These are phyloP conservation scores for Ustilago xerochloae DNA, from an alignment of 1,284 basidiomycete species.

Conservation along the genomic window DNA sequence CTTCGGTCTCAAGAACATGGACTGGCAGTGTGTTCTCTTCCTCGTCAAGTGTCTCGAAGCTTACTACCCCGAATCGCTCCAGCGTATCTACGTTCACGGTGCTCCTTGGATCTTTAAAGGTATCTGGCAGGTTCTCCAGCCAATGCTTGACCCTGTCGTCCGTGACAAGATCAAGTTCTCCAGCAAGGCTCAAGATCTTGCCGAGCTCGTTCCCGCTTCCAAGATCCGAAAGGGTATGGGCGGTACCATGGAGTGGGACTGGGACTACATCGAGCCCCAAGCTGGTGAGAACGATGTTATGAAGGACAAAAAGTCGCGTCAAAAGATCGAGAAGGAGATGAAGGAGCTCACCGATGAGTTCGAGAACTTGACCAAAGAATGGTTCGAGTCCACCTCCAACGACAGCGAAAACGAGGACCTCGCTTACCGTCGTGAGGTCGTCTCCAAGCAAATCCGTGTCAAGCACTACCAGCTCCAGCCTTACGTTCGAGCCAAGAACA, in stretches of 20 bases:
- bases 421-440: slow-evolving; percentile 58
- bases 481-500: slow-evolving; percentile 59
- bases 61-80: slow-evolving; percentile 67
- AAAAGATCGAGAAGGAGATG: slow-evolving; percentile 59
- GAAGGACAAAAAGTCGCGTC: slow-evolving; percentile 62
- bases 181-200: slow-evolving; percentile 62
- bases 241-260: slow-evolving; percentile 68
- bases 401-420: slow-evolving; percentile 51
- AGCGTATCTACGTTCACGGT: slow-evolving; percentile 67
- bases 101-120: slow-evolving; percentile 68
- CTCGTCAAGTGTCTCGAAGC: slow-evolving; percentile 67
- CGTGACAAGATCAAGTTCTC: slow-evolving; percentile 68
- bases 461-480: slow-evolving; percentile 64
- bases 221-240: slow-evolving; percentile 67
- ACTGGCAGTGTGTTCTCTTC: slow-evolving; percentile 67
- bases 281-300: slow-evolving; percentile 62
- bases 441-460: slow-evolving; percentile 64
- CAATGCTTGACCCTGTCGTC: slow-evolving; percentile 67
- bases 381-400: slow-evolving; percentile 52
- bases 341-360: slow-evolving; percentile 59
- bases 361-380: slow-evolving; percentile 58
- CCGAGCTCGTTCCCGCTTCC: slow-evolving; percentile 56
- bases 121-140: slow-evolving; percentile 67
- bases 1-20: slow-evolving; percentile 68
- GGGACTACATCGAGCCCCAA: slow-evolving; percentile 67